Conservation (phyloP, 108 stramenopile species). For the Seminavis robusta region DNA sequence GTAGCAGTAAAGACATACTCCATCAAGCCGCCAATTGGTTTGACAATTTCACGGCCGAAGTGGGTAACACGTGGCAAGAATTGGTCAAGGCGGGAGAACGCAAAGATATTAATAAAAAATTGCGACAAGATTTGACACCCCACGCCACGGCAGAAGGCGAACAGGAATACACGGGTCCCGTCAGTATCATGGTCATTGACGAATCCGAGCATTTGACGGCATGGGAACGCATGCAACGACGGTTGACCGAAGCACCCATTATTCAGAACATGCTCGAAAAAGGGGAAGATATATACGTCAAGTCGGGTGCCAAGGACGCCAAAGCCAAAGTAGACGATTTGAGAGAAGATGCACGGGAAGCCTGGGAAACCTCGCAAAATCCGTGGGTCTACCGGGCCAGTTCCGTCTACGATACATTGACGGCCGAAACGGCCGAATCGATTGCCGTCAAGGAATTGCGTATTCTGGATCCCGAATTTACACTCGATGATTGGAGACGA, state of each 20-base stretch:
- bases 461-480: conserved; percentile 93
- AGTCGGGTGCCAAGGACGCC: conserved; percentile 75
- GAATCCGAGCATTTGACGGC: conserved; percentile 85
- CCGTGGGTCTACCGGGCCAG: conserved; percentile 97
- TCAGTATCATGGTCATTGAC: conserved; percentile 90
- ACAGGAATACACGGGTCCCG: conserved; percentile 74
- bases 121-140: conserved; percentile 58
- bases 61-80: conserved; percentile 78
- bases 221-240: conserved; percentile 91
- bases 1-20: conserved; percentile 12
- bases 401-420: conserved; percentile 93
- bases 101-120: conserved; percentile 80
- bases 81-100: conserved; percentile 66
- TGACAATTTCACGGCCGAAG: conserved; percentile 40
- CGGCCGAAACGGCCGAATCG: conserved; percentile 93
- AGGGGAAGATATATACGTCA: conserved; percentile 61
- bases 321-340: conserved; percentile 70
- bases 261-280: conserved; percentile 77
- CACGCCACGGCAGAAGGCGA: conserved; percentile 55
- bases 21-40: conserved; percentile 17
- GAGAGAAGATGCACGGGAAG: conserved; percentile 85
- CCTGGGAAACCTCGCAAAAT: conserved; percentile 99
- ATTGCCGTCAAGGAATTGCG: conserved; percentile 88
- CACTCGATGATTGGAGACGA: conserved; percentile 83
- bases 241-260: conserved; percentile 91